Conservation (phyloP, 1,139 yeast species). For the Magnusiomyces suaveolens region DNA sequence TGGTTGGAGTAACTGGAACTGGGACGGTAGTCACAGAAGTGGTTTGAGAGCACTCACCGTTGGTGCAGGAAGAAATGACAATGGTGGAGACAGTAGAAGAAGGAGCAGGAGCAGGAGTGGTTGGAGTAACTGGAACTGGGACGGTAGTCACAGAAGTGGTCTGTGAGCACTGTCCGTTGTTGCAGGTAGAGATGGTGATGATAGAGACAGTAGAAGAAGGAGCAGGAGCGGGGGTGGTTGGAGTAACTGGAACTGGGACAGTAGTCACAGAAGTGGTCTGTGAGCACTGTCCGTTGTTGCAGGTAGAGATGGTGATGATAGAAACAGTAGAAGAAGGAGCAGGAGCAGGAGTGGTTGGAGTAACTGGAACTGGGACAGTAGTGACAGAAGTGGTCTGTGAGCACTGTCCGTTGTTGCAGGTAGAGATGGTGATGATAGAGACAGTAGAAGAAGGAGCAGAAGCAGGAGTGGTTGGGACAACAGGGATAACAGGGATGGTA, state of each 20-base stretch:
- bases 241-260: neutral
- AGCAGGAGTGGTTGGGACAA: neutral
- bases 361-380: neutral
- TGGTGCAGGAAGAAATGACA: neutral
- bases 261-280: neutral
- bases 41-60: neutral
- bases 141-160: conserved; percentile 6
- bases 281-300: conserved; percentile 10
- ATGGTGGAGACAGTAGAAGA: neutral
- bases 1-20: neutral
- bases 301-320: conserved; percentile 11
- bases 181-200: conserved; percentile 12
- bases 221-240: conserved; percentile 3
- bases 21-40: neutral
- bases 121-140: neutral
- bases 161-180: conserved; percentile 1
- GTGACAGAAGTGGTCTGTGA: neutral
- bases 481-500: neutral
- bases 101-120: neutral
- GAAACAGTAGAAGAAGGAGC: conserved; percentile 6
- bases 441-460: conserved; percentile 3
- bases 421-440: conserved; percentile 9
- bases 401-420: conserved; percentile 11
- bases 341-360: neutral
- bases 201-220: conserved; percentile 4